These are phyloP conservation scores for Nemania sp. DNA, from an alignment of 2,329 filamentous ascomycete species.

Conservation along the genomic window DNA sequence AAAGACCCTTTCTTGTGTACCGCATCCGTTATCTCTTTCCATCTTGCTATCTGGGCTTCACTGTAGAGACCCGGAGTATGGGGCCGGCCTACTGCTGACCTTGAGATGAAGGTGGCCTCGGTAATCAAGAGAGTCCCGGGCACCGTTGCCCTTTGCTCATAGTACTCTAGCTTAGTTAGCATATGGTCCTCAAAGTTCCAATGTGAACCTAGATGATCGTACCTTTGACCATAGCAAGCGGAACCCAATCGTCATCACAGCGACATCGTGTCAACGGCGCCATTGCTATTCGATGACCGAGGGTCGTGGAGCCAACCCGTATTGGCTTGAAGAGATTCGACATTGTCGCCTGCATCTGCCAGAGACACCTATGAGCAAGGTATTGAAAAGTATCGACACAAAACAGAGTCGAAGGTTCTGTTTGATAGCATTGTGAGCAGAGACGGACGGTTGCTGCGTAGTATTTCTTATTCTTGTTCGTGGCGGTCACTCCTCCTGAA, in stretches of 20 bases:
- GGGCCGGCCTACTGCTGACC: slow-evolving; percentile 49
- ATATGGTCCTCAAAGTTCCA: background rate
- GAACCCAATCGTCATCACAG: slow-evolving; percentile 51
- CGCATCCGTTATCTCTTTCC: slow-evolving; percentile 63
- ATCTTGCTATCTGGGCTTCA: slow-evolving; percentile 60
- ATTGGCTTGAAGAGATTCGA: slow-evolving; percentile 47
- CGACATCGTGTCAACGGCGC: slow-evolving; percentile 54
- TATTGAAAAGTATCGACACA: background rate
- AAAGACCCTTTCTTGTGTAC: slow-evolving; percentile 66
- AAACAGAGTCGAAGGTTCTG: background rate
- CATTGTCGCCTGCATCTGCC: slow-evolving; percentile 16
- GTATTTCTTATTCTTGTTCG: no score
- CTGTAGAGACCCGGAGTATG: slow-evolving; percentile 63
- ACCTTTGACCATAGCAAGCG: slow-evolving; percentile 45
- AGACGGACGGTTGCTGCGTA: background rate
- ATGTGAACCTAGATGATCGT: background rate
- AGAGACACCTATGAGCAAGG: background rate
- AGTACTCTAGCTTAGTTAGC: slow-evolving; percentile 35
- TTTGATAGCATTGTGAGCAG: background rate
- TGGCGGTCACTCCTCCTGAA: background rate
- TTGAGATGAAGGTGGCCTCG: slow-evolving; percentile 60
- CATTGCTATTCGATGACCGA: slow-evolving; percentile 53
- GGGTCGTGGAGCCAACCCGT: slow-evolving; percentile 45
- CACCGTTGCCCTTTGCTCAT: slow-evolving; percentile 40
- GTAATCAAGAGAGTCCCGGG: slow-evolving; percentile 57